Evolutionary conservation across 176 grass and related monocot genomes (phyloP).

Genomic region (Phyllostachys edulis): DNA sequence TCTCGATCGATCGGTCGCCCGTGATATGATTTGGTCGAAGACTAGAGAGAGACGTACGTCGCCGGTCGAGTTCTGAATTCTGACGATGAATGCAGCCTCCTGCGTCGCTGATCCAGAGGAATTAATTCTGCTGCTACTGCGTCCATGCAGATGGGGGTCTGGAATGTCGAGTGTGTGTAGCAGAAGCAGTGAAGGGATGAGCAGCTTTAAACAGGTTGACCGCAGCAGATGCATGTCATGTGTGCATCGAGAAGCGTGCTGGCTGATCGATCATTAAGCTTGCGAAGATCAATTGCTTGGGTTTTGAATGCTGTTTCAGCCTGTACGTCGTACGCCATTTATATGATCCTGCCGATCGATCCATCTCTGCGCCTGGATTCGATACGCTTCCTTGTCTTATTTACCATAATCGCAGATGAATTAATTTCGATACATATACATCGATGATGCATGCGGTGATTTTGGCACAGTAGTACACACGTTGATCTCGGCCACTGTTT

Average conservation of each 20-base stretch:
- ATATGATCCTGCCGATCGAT: background rate
- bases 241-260: background rate
- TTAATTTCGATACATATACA: too few relatives aligned
- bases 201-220: background rate
- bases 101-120: background rate
- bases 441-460: background rate
- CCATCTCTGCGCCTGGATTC: background rate
- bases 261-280: too few relatives aligned
- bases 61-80: background rate
- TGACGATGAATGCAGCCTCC: background rate
- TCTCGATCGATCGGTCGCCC: too few relatives aligned
- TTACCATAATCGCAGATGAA: background rate
- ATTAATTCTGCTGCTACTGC: background rate
- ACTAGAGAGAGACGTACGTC: background rate
- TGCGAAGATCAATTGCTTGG: background rate
- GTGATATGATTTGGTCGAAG: background rate
- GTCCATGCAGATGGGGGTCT: background rate
- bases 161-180: background rate
- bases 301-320: background rate
- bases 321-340: background rate
- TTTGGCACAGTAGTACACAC: background rate
- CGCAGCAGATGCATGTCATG: background rate
- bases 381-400: background rate
- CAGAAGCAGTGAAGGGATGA: background rate
- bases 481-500: background rate